Evolutionary conservation across 352 stramenopile species (phyloP), one percentile per base, ranked within the genome.

Genomic region (Peronosclerospora sorghi): DNA sequence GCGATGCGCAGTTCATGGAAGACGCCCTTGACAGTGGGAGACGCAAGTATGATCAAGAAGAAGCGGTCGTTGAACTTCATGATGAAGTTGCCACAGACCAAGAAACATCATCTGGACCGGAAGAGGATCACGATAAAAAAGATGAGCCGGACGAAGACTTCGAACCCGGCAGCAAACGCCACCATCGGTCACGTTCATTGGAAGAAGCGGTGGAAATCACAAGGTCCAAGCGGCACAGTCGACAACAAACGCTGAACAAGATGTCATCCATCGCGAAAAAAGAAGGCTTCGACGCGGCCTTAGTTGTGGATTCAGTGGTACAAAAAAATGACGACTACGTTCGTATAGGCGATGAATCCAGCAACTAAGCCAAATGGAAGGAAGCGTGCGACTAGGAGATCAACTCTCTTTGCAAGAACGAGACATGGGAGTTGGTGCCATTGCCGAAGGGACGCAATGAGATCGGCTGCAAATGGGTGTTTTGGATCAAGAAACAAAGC

Each of bases 281-380:
- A 6, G 26, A 30, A 10, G 5, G 24, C 15, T 13, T 38, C 7
- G 32, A 38, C 2, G 37, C 42, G 9, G 52, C 45, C 4, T 48
- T 30, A 15, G 39, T 55, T 14, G 39, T 55, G 26, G 28, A 55
- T 49, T 46, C 45, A 55, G 48, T 51, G 18, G 41, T 41, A n/a
- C n/a, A n/a, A n/a, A 46, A 42, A 51, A 39, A 41, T 57, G 26
- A 41, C 41, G 27, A 50, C 41, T 3, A 46, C 46, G 35, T 55
- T 47, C 15, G 44, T 35, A 21, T 48, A 27, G 21, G 53, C 41
- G 20, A 45, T 34, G 46, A 24, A 55, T 37, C 43, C 32, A 24
- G 41, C 1, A 21, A 52, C 35, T 21, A 46, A 24, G 32, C 8
- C 32, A 56, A 52, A 24, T 59, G 35, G 27, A 45, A 51, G 20